Conservation (phyloP, 1,284 basidiomycete genomes). For the Pseudozyma hubeiensis region DNA sequence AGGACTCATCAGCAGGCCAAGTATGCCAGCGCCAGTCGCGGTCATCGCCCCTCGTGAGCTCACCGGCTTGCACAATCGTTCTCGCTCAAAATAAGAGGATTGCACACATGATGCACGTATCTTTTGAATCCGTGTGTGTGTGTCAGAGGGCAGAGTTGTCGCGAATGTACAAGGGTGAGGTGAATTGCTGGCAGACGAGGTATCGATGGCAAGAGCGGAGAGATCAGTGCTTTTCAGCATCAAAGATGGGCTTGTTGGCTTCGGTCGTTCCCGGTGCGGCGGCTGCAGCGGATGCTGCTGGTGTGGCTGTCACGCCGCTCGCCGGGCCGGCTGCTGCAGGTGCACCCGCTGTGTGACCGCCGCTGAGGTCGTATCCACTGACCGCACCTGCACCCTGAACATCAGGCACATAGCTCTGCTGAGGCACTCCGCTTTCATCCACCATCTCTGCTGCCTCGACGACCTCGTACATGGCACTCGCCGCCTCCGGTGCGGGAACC, state of each 20-base stretch:
- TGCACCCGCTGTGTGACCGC: constrained; percentile 2
- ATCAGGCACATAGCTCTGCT: constrained; percentile 80
- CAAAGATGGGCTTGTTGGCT: constrained; percentile 40
- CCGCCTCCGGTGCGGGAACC: constrained; percentile 95
- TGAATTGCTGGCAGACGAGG: background rate
- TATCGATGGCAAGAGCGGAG: background rate
- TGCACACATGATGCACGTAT: no score
- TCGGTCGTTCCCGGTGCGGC: background rate
- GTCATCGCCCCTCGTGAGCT: background rate
- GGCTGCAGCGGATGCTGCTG: background rate
- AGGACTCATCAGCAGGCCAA: constrained; percentile 28
- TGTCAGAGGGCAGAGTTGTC: no score
- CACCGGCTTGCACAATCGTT: no score
- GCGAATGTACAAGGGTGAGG: no score
- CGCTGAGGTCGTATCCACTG: constrained; percentile 30
- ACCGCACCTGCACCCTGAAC: constrained; percentile 9
- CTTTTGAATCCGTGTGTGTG: no score
- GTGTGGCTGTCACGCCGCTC: background rate
- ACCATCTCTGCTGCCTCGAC: constrained; percentile 78
- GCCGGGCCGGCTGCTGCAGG: constrained; percentile 6
- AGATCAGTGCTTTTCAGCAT: constrained; percentile 24
- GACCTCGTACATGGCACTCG: constrained; percentile 90
- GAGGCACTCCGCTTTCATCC: constrained; percentile 77
- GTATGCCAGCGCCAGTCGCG: background rate
- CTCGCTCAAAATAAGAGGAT: no score